Evolutionary conservation across 768 basidiomycete species (phyloP), one percentile per base, ranked within the genome.

Genomic region (Hypsizygus marmoreus): DNA sequence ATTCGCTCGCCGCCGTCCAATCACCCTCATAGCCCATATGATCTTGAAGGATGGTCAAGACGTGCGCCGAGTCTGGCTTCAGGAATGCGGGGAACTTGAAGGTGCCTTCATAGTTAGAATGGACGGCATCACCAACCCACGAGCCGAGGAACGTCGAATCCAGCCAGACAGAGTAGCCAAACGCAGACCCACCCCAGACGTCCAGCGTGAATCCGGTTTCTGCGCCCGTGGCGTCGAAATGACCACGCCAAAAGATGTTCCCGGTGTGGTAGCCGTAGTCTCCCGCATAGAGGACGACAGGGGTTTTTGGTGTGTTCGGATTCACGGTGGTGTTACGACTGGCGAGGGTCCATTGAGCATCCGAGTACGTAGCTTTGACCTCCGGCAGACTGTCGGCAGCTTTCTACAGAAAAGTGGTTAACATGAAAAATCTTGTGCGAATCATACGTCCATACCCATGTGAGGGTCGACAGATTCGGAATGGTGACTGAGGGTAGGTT

Each of bases 11-110:
- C 28, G 66, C 69, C 3, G 51, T 49, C 67, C 67, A 68, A 43
- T 76, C 68, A 46, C 73, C 73, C 29, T 78, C 77, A 25, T 72
- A 68, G 6, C 76, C 76, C 76, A 78, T 79, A 47, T 78, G 78
- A 51, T 79, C 79, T 58, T 79, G 75, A 17, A 80, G 45, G 28
- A 80, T 72, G 1, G 77, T 79, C 34, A 80, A 56, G 23, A 77
- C 62, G 49, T 79, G 72, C 22, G 54, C 52, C 4, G 65, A 64
- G 8, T 65, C 72, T 24, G 56, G 45, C 9, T 35, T 42, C 50
- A 73, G 42, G 6, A 49, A 49, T 3, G 58, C 32, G 4, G 67
- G 65, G 54, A 75, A 68, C 5, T 63, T 56, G 49, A 68, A 71
- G 7, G 69, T 63, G 25, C 63, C 58, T 33, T 66, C 60, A 43